A percentile compares a stretch with the other conserved stretches of the same genome.
These are phyloP conservation scores for Theileria orientalis DNA, from an alignment of 169 alveolate species.

Conservation along the genomic window DNA sequence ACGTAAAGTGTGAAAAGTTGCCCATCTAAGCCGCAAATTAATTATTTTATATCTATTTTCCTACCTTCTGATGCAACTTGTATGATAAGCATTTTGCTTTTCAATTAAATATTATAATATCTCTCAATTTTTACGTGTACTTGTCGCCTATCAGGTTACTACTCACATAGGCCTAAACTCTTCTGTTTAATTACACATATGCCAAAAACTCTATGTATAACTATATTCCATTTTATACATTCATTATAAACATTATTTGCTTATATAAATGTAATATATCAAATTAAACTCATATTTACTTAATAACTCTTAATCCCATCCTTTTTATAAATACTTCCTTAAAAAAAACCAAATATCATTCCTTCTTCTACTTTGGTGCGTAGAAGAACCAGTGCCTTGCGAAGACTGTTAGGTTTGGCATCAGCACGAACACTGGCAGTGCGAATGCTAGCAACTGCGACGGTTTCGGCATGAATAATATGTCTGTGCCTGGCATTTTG, in stretches of 20 bases:
- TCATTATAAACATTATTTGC: no score
- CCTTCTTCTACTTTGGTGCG: conserved; percentile 68
- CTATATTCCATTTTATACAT: no score
- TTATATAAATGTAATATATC: not conserved
- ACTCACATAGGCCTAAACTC: no score
- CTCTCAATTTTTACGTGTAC: no score
- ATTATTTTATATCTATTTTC: not conserved
- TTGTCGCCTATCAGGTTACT: no score
- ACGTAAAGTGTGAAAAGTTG: conserved; percentile 43
- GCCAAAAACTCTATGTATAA: no score
- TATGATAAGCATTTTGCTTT: conserved; percentile 26
- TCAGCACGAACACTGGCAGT: conserved; percentile 69
- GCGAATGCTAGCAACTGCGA: conserved; percentile 70
- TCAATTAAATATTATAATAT: no score
- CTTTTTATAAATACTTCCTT: not conserved
- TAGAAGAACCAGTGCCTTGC: conserved; percentile 72
- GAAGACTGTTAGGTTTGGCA: conserved; percentile 75
- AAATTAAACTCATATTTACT: no score
- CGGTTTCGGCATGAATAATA: conserved; percentile 74
- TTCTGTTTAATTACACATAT: no score
- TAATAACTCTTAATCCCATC: not conserved
- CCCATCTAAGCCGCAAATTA: conserved; percentile 24
- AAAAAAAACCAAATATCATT: not conserved
- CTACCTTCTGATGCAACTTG: conserved; percentile 50
- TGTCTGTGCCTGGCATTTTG: conserved; percentile 61